Evolutionary conservation across 169 alveolate species (phyloP).

Genomic region (Perkinsus olseni): DNA sequence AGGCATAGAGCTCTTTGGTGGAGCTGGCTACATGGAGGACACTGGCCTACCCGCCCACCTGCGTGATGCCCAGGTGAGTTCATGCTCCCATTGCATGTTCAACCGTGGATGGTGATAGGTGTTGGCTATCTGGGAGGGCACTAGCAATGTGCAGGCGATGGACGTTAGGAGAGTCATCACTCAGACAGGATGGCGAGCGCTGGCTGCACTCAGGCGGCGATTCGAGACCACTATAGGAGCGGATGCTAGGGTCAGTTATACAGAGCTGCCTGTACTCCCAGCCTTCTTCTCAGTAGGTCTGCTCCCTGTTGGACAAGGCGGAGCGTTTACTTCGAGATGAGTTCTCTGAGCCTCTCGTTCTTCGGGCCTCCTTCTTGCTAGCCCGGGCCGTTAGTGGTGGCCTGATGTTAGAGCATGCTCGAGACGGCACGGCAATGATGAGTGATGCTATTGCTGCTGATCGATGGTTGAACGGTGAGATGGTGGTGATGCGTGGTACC

Average conservation of each 20-base stretch:
- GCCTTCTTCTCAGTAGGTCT: background rate
- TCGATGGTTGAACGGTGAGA: background rate
- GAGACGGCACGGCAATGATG: background rate
- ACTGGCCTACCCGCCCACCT: constrained; percentile 41
- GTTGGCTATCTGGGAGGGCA: constrained; percentile 57
- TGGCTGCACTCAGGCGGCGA: background rate
- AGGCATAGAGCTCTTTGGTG: constrained; percentile 58
- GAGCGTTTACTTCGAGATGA: background rate
- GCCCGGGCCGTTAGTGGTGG: background rate
- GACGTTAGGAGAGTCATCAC: constrained; percentile 46
- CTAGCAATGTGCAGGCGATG: constrained; percentile 47
- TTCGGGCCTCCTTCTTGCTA: background rate
- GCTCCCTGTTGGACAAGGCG: background rate
- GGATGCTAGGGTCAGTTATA: background rate
- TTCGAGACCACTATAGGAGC: background rate
- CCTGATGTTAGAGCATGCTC: background rate
- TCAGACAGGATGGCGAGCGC: background rate
- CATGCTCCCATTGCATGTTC: background rate
- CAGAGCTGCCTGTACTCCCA: background rate
- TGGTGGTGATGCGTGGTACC: background rate
- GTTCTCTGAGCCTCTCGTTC: background rate
- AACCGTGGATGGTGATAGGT: background rate
- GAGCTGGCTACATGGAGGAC: constrained; percentile 57
- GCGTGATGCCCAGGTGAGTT: constrained; percentile 56
- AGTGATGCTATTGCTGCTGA: background rate